Evolutionary conservation across 805 yeast genomes (phyloP), one percentile per base, ranked within the genome.

Genomic region (Wickerhamomyces alni): DNA sequence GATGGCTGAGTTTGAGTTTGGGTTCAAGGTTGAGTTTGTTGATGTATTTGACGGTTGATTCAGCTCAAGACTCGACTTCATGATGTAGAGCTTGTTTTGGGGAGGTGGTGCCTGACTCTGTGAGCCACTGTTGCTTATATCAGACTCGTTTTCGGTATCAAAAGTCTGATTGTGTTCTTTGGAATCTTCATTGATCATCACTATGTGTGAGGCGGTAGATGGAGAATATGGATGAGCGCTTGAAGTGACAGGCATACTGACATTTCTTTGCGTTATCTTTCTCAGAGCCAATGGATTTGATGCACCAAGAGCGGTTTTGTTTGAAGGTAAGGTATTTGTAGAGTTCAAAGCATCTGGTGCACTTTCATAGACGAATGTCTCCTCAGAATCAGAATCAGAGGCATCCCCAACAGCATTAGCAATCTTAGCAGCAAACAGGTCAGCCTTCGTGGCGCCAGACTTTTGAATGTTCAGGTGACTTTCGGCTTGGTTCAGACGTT

Each of bases 371-470:
- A 91, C 96, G 69, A 93, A 91, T 2, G 95, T 87, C 59, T 93
- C 99, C 50, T 89, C 96, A 19, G 88, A 79, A 58, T 89, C 97
- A 26, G 89, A 81, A 30, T 84, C 78, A 44, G 84, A 87, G 33
- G 78, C 89, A 51, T 87, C 96, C 46, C 84, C 95, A 4, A 91
- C 94, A 1, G 98, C 98, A 40, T 87, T 82, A 8, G 96, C 98
- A 44, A 93, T 69, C 51, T 83, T 85, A 0, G 98, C 97, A 9
- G 97, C 98, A 61, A 93, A 93, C 44, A 87, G 77, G 55, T 89
- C 98, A 0, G 96, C 93, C 54, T 88, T 75, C 8, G 95, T 79
- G 4, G 87, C 55, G 17, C 59, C 61, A 19, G 62, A 54, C 22
- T 52, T 44, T 4, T 46, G 24, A 8, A 50, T 46, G 26, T 50